Percentiles rank a stretch among this genome's conserved stretches.
Evolutionary conservation across 768 basidiomycete genomes (phyloP).

Genomic region (Leucocoprinus birnbaumii): DNA sequence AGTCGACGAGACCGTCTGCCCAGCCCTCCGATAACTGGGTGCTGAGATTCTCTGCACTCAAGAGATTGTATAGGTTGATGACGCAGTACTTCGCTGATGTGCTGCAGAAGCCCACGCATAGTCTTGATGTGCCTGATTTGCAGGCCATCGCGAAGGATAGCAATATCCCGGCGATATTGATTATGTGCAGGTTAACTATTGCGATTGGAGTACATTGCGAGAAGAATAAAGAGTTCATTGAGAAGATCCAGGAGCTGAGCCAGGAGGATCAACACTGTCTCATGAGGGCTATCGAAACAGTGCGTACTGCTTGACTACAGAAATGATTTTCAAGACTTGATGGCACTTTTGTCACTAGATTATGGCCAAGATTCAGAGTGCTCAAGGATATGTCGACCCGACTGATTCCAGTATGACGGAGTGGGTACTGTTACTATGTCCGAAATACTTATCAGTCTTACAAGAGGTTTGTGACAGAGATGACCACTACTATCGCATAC

Average conservation of each 20-base stretch:
- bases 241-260: conserved; percentile 80
- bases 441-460: conserved; percentile 10
- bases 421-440: conserved; percentile 39
- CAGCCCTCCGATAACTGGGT: conserved; percentile 88
- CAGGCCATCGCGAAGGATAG: conserved; percentile 82
- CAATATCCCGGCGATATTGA: conserved; percentile 59
- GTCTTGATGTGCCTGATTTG: conserved; percentile 84
- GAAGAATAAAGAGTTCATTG: conserved; percentile 84
- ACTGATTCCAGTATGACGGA: conserved; percentile 73
- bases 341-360: conserved; percentile 39
- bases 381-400: conserved; percentile 43
- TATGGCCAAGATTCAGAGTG: conserved; percentile 68
- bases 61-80: conserved; percentile 83
- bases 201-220: conserved; percentile 89
- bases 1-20: conserved; percentile 50
- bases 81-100: conserved; percentile 87
- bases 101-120: conserved; percentile 72
- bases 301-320: conserved; percentile 27
- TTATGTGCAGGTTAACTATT: conserved; percentile 78
- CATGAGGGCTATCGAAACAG: conserved; percentile 95
- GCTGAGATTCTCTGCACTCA: conserved; percentile 77
- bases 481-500: conserved; percentile 85
- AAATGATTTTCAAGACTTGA: neutral
- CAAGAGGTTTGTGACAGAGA: conserved; percentile 54
- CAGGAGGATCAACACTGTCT: conserved; percentile 84